These are phyloP conservation scores for Chernovozyma sophiae-reginae DNA, from an alignment of 1,139 yeast genomes.

Conservation along the genomic window DNA sequence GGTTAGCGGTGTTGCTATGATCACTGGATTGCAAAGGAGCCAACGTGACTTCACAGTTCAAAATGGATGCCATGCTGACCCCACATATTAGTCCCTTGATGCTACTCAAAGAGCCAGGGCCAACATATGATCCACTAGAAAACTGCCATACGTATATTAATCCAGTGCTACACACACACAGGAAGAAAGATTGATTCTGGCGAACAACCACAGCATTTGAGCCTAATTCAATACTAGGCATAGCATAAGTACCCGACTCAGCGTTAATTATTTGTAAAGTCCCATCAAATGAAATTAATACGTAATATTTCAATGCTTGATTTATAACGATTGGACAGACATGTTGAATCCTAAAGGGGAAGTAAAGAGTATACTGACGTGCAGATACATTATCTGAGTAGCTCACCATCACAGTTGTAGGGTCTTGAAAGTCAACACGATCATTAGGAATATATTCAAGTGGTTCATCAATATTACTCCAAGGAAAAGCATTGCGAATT, in stretches of 20 bases:
- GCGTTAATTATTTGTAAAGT: conserved; percentile 66
- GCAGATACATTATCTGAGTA: conserved; percentile 13
- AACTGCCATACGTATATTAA: conserved; percentile 49
- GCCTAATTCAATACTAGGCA: conserved; percentile 59
- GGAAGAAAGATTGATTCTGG: conserved; percentile 48
- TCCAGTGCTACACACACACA: conserved; percentile 52
- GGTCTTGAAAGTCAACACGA: conserved; percentile 41
- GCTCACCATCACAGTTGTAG: conserved; percentile 38
- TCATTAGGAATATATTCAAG: conserved; percentile 21
- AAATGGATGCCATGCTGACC: conserved; percentile 49
- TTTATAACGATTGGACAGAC: conserved; percentile 31
- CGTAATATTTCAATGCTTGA: conserved; percentile 33
- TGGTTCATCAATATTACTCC: conserved; percentile 30
- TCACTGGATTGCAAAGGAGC: not conserved
- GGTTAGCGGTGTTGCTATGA: not conserved
- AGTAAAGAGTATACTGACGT: conserved; percentile 29
- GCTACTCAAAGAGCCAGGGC: not conserved
- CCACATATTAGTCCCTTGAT: conserved; percentile 32
- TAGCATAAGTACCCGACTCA: conserved; percentile 47
- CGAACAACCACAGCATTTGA: conserved; percentile 49
- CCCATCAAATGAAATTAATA: conserved; percentile 71
- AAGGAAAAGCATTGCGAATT: conserved; percentile 41
- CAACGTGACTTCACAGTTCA: conserved; percentile 25
- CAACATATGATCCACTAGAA: conserved; percentile 9
- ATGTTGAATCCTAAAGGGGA: conserved; percentile 42